Conservation (phyloP, 1,284 basidiomycete genomes). For the Wolfiporia cocos region DNA sequence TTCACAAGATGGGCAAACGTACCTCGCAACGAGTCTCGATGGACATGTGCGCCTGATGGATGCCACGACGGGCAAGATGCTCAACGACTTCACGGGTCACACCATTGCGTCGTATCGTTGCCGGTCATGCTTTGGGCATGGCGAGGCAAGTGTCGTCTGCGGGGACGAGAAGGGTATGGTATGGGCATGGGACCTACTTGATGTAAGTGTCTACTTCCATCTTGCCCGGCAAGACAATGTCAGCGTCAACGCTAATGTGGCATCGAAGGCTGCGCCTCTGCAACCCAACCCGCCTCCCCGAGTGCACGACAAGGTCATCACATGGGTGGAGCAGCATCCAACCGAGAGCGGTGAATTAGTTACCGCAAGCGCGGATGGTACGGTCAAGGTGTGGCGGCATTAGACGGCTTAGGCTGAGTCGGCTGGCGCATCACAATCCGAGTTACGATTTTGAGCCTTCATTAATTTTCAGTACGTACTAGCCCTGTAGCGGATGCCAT, state of each 20-base stretch:
- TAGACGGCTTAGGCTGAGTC: no score
- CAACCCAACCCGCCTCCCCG: slow-evolving; percentile 63
- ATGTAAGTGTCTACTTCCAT: slow-evolving; percentile 57
- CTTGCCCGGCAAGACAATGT: no score
- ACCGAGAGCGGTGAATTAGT: slow-evolving; percentile 78
- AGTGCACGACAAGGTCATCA: slow-evolving; percentile 79
- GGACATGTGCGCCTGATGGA: slow-evolving; percentile 87
- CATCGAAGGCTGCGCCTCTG: slow-evolving; percentile 38
- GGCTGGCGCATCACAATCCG: no score
- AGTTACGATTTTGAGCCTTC: no score
- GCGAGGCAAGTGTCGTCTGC: slow-evolving; percentile 76
- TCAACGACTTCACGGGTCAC: slow-evolving; percentile 86
- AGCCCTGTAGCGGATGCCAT: no score
- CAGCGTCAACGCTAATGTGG: not conserved
- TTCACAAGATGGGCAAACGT: slow-evolving; percentile 67
- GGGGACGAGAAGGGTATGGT: slow-evolving; percentile 89
- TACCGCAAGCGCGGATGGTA: slow-evolving; percentile 84
- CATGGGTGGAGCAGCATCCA: slow-evolving; percentile 89
- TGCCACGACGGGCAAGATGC: slow-evolving; percentile 70
- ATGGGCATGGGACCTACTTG: slow-evolving; percentile 91
- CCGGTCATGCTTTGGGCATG: slow-evolving; percentile 78
- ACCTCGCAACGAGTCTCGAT: slow-evolving; percentile 82
- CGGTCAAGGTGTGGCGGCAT: slow-evolving; percentile 75
- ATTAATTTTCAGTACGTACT: no score
- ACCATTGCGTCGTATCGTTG: slow-evolving; percentile 71